Conservation (phyloP, 2,329 filamentous ascomycete genomes). For the Eutypella sp. region DNA sequence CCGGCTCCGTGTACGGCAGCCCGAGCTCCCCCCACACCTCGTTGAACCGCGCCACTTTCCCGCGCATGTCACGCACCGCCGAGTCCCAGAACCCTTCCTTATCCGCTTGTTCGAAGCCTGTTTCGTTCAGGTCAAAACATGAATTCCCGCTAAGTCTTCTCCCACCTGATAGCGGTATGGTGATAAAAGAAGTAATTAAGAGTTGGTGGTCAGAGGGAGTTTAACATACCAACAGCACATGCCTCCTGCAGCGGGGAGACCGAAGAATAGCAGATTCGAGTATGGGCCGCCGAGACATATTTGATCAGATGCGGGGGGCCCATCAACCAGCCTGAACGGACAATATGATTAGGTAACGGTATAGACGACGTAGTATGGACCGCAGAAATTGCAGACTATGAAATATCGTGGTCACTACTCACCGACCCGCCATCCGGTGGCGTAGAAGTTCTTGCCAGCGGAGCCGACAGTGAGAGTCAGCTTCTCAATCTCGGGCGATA, state of each 20-base stretch:
- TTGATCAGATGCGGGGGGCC: conserved; percentile 84
- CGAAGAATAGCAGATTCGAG: conserved; percentile 90
- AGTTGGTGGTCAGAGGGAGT: too few relatives aligned
- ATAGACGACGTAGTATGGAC: too few relatives aligned
- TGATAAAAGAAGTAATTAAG: background rate
- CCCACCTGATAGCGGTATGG: background rate
- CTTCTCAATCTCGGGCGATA: conserved; percentile 83
- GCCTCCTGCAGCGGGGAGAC: conserved; percentile 94
- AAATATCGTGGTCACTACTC: too few relatives aligned
- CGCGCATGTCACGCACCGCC: conserved; percentile 80
- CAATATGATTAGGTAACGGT: too few relatives aligned
- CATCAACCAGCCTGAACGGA: conserved; percentile 71
- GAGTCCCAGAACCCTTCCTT: conserved; percentile 81
- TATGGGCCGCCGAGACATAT: conserved; percentile 88
- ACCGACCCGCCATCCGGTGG: conserved; percentile 89
- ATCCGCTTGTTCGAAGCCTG: conserved; percentile 82
- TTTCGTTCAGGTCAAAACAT: background rate
- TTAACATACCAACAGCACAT: conserved; percentile 65
- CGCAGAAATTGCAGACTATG: too few relatives aligned
- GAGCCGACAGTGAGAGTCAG: conserved; percentile 92
- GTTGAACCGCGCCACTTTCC: conserved; percentile 83
- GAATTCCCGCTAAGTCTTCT: too few relatives aligned
- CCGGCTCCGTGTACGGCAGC: conserved; percentile 82
- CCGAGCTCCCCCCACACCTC: conserved; percentile 70
- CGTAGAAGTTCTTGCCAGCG: conserved; percentile 97